Base-by-base conservation (phyloP, 345 rosid species). In the Sonneratia caseolaris region DNA sequence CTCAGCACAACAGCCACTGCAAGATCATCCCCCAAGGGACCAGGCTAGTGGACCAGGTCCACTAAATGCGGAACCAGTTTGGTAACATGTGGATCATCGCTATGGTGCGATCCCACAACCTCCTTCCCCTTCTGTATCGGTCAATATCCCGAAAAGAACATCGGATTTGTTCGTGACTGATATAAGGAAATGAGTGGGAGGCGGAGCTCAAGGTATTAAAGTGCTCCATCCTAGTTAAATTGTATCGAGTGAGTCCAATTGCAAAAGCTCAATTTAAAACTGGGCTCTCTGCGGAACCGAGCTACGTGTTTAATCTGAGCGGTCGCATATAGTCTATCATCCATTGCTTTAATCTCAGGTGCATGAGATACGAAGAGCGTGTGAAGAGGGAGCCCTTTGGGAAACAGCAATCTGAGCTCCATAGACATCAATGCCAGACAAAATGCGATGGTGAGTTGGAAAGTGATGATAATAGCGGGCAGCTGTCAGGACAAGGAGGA, bases 1-100 rank as follows among this genome's bases (percentile, higher is more conserved):
- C 82, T 79, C 13, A 86, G 89, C 68, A 77, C 74, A 64, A 62
- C 86, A 0, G 75, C 71, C 14, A n/a, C 65, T 51, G 70, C 77
- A n/a, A 75, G 68, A 67, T 49, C 76, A 22, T 56, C 62, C 6
- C 24, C 62, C 21, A 56, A 27, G 21, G 62, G n/a, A 3, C 62
- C 4, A 27, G 1, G 27, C 62, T 56, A 9, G 6, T 56, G 61
- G 61, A 55, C 61, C 57, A 9, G 15, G n/a, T n/a, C n/a, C n/a
- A n/a, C 61, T 55, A 3, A 55, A 18, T 5, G 61, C 4, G 22
- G 9, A 55, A 18, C 24, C 1, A 1, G 18, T 55, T 3, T 12
- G 62, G 16, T 12, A 56, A 27, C 62, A 19, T 0, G 62, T 2
- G 10, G 10, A 56, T 56, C 24, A 24, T 56, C 32, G 32, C 32